phyloP scores from a whole-genome alignment of 1,139 yeast genomes.

The Keqinozyma sinolaborantium region DNA sequence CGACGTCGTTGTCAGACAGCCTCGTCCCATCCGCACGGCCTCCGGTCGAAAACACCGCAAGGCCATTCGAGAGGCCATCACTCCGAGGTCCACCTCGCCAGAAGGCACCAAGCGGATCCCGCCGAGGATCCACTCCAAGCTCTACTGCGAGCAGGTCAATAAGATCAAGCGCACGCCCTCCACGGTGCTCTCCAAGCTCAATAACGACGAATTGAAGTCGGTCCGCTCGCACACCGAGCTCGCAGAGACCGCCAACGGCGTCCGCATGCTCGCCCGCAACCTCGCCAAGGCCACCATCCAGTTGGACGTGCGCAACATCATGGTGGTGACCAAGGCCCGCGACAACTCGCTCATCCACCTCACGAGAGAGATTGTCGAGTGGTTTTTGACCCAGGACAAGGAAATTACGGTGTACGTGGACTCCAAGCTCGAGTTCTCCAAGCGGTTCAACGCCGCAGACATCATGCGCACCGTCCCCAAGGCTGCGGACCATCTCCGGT shows the following conservation, averaged over 20 bases:
- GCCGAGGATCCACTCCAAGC: slow-evolving; percentile 35
- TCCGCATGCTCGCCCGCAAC: slow-evolving; percentile 73
- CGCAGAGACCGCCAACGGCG: slow-evolving; percentile 86
- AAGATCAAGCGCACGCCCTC: slow-evolving; percentile 17
- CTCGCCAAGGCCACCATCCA: slow-evolving; percentile 72
- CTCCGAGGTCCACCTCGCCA: slow-evolving; percentile 11
- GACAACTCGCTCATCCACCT: slow-evolving; percentile 73
- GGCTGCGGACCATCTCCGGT: slow-evolving; percentile 45
- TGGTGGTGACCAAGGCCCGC: slow-evolving; percentile 83
- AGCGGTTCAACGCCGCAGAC: slow-evolving; percentile 54
- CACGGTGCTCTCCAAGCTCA: slow-evolving; percentile 30
- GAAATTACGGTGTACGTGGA: slow-evolving; percentile 70
- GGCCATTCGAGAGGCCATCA: slow-evolving; percentile 8
- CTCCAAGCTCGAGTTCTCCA: slow-evolving; percentile 53
- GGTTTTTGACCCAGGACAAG: slow-evolving; percentile 52
- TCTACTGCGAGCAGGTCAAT: slow-evolving; percentile 24
- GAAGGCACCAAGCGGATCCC: slow-evolving; percentile 12
- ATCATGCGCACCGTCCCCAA: slow-evolving; percentile 38
- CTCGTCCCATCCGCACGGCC: not conserved
- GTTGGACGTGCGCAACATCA: slow-evolving; percentile 62
- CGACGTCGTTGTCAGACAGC: not conserved
- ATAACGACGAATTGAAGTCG: slow-evolving; percentile 36
- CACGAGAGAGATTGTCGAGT: slow-evolving; percentile 75
- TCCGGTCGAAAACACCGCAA: slow-evolving; percentile 13
- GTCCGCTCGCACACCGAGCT: slow-evolving; percentile 69